Evolutionary conservation across 495 filamentous ascomycete genomes (phyloP).

Genomic region (Neurospora africana): DNA sequence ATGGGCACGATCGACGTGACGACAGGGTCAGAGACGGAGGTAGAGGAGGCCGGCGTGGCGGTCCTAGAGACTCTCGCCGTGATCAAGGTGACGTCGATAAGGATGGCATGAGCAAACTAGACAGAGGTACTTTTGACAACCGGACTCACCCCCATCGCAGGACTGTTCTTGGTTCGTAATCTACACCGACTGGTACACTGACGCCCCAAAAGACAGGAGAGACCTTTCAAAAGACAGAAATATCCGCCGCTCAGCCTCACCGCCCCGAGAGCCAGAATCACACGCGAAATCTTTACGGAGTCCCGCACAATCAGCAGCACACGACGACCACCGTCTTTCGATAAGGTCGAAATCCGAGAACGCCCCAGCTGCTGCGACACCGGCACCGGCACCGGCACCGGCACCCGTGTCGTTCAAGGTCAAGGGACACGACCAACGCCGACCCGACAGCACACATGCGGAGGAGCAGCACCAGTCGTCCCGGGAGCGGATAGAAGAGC

Average conservation of each 20-base stretch:
- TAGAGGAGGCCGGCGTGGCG: constrained; percentile 5
- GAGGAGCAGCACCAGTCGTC: constrained; percentile 6
- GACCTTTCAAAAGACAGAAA: constrained; percentile 3
- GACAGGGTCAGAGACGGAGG: constrained; percentile 6
- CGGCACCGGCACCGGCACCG: constrained; percentile 12
- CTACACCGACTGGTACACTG: neutral
- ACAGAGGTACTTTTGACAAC: constrained; percentile 20
- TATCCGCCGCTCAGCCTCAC: neutral
- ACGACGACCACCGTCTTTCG: constrained; percentile 12
- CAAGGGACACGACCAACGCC: constrained; percentile 26
- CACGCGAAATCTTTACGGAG: constrained; percentile 21
- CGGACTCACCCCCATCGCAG: neutral
- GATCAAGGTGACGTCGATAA: neutral
- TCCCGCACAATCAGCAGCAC: constrained; percentile 8
- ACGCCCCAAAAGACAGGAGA: constrained; percentile 22
- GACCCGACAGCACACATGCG: constrained; percentile 26
- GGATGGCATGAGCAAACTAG: constrained; percentile 11
- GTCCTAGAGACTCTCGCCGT: neutral
- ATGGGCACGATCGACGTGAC: constrained; percentile 20
- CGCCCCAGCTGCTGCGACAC: constrained; percentile 30
- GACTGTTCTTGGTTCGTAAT: neutral
- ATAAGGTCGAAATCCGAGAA: constrained; percentile 13
- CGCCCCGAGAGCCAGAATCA: constrained; percentile 19
- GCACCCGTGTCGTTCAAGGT: constrained; percentile 28
- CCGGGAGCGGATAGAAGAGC: constrained; percentile 9